These are phyloP conservation scores for Mucor circinelloides DNA, from an alignment of 371 early-diverging fungal genomes.

Conservation along the genomic window DNA sequence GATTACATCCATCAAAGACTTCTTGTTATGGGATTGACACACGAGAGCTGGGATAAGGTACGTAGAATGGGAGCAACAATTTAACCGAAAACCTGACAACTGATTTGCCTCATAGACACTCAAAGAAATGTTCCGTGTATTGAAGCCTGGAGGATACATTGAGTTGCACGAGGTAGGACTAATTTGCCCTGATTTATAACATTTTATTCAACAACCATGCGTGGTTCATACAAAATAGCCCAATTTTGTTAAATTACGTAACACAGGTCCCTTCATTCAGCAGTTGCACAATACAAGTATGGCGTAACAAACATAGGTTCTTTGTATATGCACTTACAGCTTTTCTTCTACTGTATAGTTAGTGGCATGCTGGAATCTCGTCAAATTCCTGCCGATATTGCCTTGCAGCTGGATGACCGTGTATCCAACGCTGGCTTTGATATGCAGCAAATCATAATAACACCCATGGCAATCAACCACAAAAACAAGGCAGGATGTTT, in stretches of 20 bases:
- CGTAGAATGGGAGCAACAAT: neutral
- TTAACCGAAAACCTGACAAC: neutral
- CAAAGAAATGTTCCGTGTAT: conserved; percentile 6
- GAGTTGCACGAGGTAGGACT: conserved; percentile 43
- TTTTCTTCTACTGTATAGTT: neutral
- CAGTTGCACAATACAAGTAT: neutral
- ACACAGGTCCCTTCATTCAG: neutral
- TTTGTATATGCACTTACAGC: neutral
- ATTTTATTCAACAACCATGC: neutral
- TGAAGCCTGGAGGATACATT: conserved; percentile 27
- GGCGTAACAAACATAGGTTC: neutral
- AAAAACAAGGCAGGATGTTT: conserved; percentile 12
- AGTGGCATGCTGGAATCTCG: neutral
- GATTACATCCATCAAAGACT: conserved; percentile 26
- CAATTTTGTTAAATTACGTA: neutral
- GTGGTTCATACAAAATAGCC: neutral
- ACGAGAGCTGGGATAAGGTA: conserved; percentile 13
- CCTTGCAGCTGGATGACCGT: neutral
- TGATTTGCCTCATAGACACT: neutral
- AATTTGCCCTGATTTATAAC: neutral
- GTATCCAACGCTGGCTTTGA: conserved; percentile 7
- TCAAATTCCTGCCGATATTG: neutral
- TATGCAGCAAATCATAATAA: neutral
- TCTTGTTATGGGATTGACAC: conserved; percentile 11
- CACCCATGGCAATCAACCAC: conserved; percentile 22